These are phyloP conservation scores for Pseudocercospora fuligena DNA, from an alignment of 2,329 filamentous ascomycete genomes.

Conservation along the genomic window DNA sequence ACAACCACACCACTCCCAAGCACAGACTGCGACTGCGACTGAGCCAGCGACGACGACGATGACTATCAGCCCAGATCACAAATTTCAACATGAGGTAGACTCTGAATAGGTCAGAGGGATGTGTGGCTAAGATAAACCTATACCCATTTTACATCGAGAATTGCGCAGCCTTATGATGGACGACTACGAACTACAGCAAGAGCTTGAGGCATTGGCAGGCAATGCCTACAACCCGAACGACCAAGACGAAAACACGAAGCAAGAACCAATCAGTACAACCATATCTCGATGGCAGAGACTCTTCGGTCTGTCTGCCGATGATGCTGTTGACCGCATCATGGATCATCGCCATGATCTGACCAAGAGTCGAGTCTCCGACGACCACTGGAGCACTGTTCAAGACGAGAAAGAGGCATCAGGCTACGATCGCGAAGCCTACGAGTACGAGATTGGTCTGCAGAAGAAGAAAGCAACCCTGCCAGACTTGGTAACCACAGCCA, in stretches of 20 bases:
- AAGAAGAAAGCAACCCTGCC: constrained; percentile 35
- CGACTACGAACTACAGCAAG: constrained; percentile 32
- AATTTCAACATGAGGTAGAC: too few relatives aligned
- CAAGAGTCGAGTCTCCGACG: constrained; percentile 42
- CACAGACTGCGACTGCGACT: too few relatives aligned
- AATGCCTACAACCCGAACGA: constrained; percentile 26
- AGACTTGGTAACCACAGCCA: constrained; percentile 27
- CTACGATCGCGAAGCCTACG: constrained; percentile 48
- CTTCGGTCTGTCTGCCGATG: constrained; percentile 40
- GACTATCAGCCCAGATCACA: too few relatives aligned
- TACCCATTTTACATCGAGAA: too few relatives aligned
- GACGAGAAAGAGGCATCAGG: constrained; percentile 40
- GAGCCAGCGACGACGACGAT: too few relatives aligned
- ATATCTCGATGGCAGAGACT: constrained; percentile 43
- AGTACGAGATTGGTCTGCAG: constrained; percentile 42
- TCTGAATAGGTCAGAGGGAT: too few relatives aligned
- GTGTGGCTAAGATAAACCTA: too few relatives aligned
- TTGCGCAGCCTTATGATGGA: constrained; percentile 23
- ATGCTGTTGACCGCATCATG: constrained; percentile 42
- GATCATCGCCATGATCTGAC: constrained; percentile 42
- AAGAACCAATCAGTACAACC: constrained; percentile 34
- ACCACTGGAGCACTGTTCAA: constrained; percentile 43
- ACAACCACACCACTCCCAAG: background rate
- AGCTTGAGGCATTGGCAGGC: constrained; percentile 36
- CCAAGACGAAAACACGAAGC: background rate